Evolutionary conservation across 768 basidiomycete genomes (phyloP).

Genomic region (Russula sp.): DNA sequence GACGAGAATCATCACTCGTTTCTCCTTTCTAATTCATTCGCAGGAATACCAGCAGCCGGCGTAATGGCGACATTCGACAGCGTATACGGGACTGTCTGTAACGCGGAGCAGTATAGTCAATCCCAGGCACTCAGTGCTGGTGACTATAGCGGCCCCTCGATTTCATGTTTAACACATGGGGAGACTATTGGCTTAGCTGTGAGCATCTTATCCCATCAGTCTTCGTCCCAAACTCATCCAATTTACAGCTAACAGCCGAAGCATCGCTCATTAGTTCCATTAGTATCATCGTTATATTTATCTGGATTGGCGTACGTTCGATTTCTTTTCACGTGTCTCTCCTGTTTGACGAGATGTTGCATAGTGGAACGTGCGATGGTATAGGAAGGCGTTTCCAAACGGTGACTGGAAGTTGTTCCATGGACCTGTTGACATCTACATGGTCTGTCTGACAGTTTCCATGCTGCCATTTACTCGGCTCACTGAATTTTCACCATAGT

Average conservation of each 20-base stretch:
- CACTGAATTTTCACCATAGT: slow-evolving; percentile 30
- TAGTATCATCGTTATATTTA: background rate
- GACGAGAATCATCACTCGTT: background rate
- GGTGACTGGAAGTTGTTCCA: slow-evolving; percentile 34
- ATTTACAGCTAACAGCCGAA: slow-evolving; percentile 37
- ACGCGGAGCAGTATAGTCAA: background rate
- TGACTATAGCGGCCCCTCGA: background rate
- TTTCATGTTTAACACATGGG: slow-evolving; percentile 37
- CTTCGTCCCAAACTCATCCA: background rate
- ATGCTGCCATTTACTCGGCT: background rate
- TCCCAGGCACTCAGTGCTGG: background rate
- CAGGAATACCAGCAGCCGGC: no score
- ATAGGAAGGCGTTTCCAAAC: background rate
- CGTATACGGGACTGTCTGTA: slow-evolving; percentile 21
- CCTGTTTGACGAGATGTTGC: background rate
- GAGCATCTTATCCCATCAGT: slow-evolving; percentile 4
- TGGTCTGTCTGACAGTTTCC: slow-evolving; percentile 34
- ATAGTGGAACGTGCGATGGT: slow-evolving; percentile 24
- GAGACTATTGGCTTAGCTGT: slow-evolving; percentile 42
- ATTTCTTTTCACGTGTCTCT: background rate
- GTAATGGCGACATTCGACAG: background rate
- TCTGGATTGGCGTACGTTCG: slow-evolving; percentile 20
- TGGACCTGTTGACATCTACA: slow-evolving; percentile 43
- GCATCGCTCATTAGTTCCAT: slow-evolving; percentile 31
- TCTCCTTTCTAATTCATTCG: background rate